phyloP scores from a whole-genome alignment of 495 filamentous ascomycete species.

The Neurospora cerealis region DNA sequence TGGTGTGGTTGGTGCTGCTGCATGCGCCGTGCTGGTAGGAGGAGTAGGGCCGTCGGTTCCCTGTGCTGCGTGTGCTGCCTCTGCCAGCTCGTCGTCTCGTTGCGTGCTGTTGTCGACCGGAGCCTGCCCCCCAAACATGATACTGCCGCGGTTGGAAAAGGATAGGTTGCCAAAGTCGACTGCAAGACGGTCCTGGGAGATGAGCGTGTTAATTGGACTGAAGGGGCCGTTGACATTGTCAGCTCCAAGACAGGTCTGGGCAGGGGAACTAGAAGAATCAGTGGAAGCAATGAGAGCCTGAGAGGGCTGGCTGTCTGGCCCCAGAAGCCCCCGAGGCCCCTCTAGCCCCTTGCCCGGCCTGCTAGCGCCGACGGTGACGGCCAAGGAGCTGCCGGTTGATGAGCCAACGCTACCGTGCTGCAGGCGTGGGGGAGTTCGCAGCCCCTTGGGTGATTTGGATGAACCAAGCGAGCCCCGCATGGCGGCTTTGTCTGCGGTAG shows the following conservation, averaged over 20 bases:
- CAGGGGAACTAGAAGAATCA: not conserved
- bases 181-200: constrained; percentile 42
- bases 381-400: not conserved
- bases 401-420: not conserved
- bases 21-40: not conserved
- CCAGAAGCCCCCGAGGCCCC: not conserved
- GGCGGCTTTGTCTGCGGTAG: not conserved
- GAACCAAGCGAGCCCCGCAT: constrained; percentile 14
- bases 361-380: not conserved
- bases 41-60: not conserved
- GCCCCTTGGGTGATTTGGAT: constrained; percentile 12
- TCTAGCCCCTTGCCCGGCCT: not conserved
- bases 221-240: constrained; percentile 10
- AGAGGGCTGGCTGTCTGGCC: not conserved
- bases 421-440: constrained; percentile 18
- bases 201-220: constrained; percentile 39
- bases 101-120: constrained; percentile 1
- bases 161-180: constrained; percentile 39
- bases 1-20: not conserved
- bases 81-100: not conserved
- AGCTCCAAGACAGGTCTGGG: not conserved
- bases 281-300: not conserved
- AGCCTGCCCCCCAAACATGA: constrained; percentile 44
- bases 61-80: not conserved
- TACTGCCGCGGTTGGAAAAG: constrained; percentile 54